Conservation (phyloP, 306 rosid species). For the Dalbergia oliveri region DNA sequence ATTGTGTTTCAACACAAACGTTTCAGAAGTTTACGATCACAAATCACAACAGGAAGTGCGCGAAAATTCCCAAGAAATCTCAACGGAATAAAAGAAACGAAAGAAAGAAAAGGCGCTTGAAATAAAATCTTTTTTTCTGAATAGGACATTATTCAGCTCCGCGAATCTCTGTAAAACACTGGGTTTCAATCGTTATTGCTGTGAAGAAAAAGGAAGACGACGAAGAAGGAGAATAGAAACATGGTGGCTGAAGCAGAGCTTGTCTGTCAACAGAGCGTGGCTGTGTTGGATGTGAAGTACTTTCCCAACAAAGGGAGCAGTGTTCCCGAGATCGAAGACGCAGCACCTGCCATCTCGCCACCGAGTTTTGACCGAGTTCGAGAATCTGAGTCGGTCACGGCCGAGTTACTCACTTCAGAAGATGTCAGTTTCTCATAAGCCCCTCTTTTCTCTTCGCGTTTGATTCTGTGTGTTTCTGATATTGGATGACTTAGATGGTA, state of each 20-base stretch:
- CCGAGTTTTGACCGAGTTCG: constrained; percentile 61
- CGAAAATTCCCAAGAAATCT: constrained; percentile 54
- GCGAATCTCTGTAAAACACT: constrained; percentile 1
- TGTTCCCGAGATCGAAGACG: constrained; percentile 63
- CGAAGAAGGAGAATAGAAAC: constrained; percentile 40
- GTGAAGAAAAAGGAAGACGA: constrained; percentile 3
- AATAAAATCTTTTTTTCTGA: not conserved
- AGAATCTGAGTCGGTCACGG: constrained; percentile 62
- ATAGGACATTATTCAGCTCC: constrained; percentile 38
- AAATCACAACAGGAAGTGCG: constrained; percentile 45
- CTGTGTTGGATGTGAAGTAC: constrained; percentile 65
- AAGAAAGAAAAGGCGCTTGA: constrained; percentile 5
- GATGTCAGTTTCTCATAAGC: constrained; percentile 57
- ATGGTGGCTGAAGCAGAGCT: constrained; percentile 86
- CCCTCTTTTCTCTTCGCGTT: not conserved
- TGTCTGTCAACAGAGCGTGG: constrained; percentile 63
- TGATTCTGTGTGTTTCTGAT: constrained; percentile 15
- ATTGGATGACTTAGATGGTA: not conserved
- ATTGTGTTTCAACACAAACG: constrained; percentile 27
- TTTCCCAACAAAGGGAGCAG: constrained; percentile 55
- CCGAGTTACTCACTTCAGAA: constrained; percentile 63
- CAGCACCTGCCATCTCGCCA: constrained; percentile 43
- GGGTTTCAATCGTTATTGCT: constrained; percentile 25
- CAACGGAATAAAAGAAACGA: constrained; percentile 31
- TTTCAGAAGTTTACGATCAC: constrained; percentile 26